Evolutionary conservation across 345 rosid genomes (phyloP), one percentile per base, ranked within the genome.

Genomic region (Jatropha curcas): DNA sequence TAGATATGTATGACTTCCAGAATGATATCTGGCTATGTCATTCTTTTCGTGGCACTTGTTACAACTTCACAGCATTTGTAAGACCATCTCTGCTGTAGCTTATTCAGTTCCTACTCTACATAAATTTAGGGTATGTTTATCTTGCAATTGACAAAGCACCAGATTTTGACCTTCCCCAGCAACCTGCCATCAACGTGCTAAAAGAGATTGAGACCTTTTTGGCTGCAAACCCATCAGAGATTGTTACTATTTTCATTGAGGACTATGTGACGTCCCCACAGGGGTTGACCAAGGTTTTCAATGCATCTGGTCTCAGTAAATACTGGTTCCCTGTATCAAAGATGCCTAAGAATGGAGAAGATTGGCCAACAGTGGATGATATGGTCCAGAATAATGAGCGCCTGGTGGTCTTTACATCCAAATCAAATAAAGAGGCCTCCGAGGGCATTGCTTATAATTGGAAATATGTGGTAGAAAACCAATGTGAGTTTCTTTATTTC

Each of bases 381-480:
- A 95, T 95, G 99, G 97, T 82, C 52, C 67, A 87, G 82, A 77
- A 89, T 71, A 95, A 91, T 72, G 89, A 92, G 79, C 86, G 98
- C 9, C 83, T 92, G 52, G 88, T 95, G 51, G 98, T 92, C 7
- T 95, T 92, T 80, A 92, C 98, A 52, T 95, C 98, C 17, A 87
- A 84, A 67, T 77, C 84, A 4, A 70, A 57, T 24, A 95, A 95
- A 74, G 98, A 92, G 83, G 91, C 97, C 53, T 83, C 96, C 0
- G 99, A 92, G 75, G 97, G 96, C 25, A 84, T 95, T 69, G 99
- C 98, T 67, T 92, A 85, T 77, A 85, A 85, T 67, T 95, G 99
- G 99, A 85, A 75, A 70, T 91, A 95, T 76, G 94, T 95, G 57
- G 90, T 95, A 46, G 99, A 95, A 72, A 92, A 81, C 71, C 88